These are phyloP conservation scores for Pyricularia sp. DNA, from an alignment of 2,329 filamentous ascomycete species.

Conservation along the genomic window DNA sequence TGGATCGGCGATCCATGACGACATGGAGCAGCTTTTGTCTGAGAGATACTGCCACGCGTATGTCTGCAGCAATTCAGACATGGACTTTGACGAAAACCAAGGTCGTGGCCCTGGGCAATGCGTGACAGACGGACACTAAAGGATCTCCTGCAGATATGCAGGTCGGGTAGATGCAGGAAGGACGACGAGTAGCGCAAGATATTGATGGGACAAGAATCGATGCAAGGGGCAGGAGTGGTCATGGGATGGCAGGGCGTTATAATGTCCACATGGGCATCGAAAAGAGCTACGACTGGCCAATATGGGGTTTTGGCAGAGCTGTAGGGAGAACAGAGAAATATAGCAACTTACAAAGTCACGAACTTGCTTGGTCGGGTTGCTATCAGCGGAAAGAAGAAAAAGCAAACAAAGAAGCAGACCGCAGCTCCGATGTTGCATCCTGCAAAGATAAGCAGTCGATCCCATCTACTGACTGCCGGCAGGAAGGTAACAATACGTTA, in stretches of 20 bases:
- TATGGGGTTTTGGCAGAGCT: not conserved
- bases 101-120: not conserved
- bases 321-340: conserved; percentile 6
- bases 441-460: conserved; percentile 84
- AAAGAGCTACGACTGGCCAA: not conserved
- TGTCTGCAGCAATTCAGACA: not conserved
- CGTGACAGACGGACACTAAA: not conserved
- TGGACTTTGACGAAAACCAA: not conserved
- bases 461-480: conserved; percentile 83
- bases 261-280: not conserved
- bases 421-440: conserved; percentile 84
- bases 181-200: not conserved
- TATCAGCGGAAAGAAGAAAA: conserved; percentile 79
- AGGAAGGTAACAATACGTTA: conserved; percentile 20
- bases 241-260: conserved; percentile 1
- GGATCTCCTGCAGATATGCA: conserved; percentile 17
- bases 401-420: conserved; percentile 88
- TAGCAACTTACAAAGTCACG: conserved; percentile 78
- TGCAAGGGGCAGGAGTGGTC: conserved; percentile 1
- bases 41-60: not conserved
- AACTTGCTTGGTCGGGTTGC: conserved; percentile 83
- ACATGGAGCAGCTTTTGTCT: conserved; percentile 12
- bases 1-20: conserved; percentile 6
- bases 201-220: not conserved
- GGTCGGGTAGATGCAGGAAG: conserved; percentile 24